Percentiles rank a stretch among this genome's conserved stretches.
Evolutionary conservation across 768 basidiomycete species (phyloP).

Genomic region (Suillus placidus): DNA sequence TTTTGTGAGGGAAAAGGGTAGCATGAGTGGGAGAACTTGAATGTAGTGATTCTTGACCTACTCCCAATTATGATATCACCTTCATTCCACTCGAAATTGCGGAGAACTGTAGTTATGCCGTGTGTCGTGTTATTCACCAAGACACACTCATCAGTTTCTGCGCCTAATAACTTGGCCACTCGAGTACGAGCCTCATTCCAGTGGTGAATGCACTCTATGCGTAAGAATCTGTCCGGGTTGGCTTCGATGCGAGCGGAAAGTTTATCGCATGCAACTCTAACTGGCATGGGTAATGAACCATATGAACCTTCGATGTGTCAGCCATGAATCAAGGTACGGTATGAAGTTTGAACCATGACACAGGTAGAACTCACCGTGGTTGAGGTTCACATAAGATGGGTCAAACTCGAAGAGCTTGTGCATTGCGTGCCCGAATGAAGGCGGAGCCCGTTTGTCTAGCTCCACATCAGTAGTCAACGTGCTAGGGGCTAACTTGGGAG

Average conservation of each 20-base stretch:
- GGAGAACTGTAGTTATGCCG: constrained; percentile 61
- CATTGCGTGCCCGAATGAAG: constrained; percentile 58
- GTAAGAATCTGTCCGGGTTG: constrained; percentile 62
- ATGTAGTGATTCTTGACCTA: constrained; percentile 35
- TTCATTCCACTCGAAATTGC: constrained; percentile 67
- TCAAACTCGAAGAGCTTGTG: constrained; percentile 24
- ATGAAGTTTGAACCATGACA: background rate
- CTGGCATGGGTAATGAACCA: constrained; percentile 58
- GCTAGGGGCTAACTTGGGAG: background rate
- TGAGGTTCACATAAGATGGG: constrained; percentile 62
- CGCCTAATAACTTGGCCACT: constrained; percentile 53
- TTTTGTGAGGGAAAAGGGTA: background rate
- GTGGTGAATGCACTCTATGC: constrained; percentile 37
- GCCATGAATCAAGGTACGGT: background rate
- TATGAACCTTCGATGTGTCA: constrained; percentile 51
- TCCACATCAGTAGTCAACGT: constrained; percentile 12
- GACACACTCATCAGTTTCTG: constrained; percentile 60
- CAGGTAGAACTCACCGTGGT: constrained; percentile 50
- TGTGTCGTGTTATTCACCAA: constrained; percentile 38
- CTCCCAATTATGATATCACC: constrained; percentile 69
- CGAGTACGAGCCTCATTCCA: constrained; percentile 45
- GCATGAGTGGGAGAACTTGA: background rate
- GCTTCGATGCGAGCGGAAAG: constrained; percentile 48
- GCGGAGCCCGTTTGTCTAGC: constrained; percentile 32
- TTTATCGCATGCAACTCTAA: constrained; percentile 46